Base-by-base conservation (phyloP, 2,329 filamentous ascomycete species). In the Rhytidhysteron rufulum region DNA sequence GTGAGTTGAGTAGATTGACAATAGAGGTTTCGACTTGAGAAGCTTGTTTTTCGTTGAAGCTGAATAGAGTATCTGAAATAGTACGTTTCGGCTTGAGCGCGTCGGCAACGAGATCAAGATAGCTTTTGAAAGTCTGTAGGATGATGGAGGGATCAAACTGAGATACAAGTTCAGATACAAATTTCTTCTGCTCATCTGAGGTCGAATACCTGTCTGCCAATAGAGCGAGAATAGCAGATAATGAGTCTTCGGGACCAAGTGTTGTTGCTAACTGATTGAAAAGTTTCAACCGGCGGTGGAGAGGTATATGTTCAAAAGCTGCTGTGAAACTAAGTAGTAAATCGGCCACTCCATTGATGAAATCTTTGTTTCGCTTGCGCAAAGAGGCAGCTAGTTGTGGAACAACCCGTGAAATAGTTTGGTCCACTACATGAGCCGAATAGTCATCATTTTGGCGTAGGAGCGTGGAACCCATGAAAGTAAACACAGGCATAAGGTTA, bases 401-500 rank as follows among this genome's bases (percentile, higher is more conserved):
- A 21, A 98, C 87, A 17, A 98, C 90, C 54, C 91, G 86, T 46
- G 89, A 87, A 53, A 98, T 90, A 2, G 93, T 97, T 71, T 80
- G 89, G 55, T 94, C 88, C 42, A 96, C 91, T 22, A 98, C 91
- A 62, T 95, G 88, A 10, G 90, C 89, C 17, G 93, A 97, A 68
- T 96, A 97, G 54, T 97, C 91, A 55, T 98, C 94, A 53, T 88
- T 88, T 68, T 96, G 91, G 35, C 87, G 83, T 36, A 98, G 77
- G 16, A 96, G 84, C 3, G 88, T 95, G 31, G 85, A 86, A 31
- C 91, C 89, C 84, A 97, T 96, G 62, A 97, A 96, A 0, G 93
- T 97, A 69, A 98, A 98, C 38, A 98, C 91, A 10, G 93, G 93
- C 93, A 98, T 98, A 39, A 98, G 88, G 53, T 89, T 96, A 67